Evolutionary conservation across 257 asterid species (phyloP).

Genomic region (Apocynum venetum): DNA sequence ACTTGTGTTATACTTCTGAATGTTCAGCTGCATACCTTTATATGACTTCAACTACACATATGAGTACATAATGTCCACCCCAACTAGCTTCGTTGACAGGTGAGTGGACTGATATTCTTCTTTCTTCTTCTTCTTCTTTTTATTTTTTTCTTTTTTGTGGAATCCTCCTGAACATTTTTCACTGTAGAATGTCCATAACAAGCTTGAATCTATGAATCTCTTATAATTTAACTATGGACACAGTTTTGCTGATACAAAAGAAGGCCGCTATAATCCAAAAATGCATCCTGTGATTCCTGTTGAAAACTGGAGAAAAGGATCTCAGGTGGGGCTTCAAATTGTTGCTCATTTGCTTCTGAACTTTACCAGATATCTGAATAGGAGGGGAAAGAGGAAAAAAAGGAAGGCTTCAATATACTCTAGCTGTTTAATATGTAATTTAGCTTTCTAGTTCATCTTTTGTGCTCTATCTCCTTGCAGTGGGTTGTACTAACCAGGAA

Average conservation of each 20-base stretch:
- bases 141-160: background rate
- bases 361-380: slow-evolving; percentile 1
- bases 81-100: slow-evolving; percentile 97
- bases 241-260: slow-evolving; percentile 94
- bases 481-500: slow-evolving; percentile 94
- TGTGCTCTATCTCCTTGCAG: slow-evolving; percentile 41
- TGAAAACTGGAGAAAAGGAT: slow-evolving; percentile 91
- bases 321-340: slow-evolving; percentile 66
- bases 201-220: background rate
- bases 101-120: slow-evolving; percentile 23
- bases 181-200: background rate
- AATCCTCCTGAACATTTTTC: background rate
- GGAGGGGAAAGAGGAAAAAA: background rate
- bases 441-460: slow-evolving; percentile 16
- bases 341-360: slow-evolving; percentile 4
- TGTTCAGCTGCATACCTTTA: slow-evolving; percentile 91
- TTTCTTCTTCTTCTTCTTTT: background rate
- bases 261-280: slow-evolving; percentile 93
- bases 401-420: background rate
- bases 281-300: slow-evolving; percentile 84
- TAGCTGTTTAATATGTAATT: background rate
- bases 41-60: slow-evolving; percentile 94
- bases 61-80: slow-evolving; percentile 79
- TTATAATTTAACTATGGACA: slow-evolving; percentile 15
- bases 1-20: slow-evolving; percentile 17